These are phyloP conservation scores for Saturnispora mendoncae DNA, from an alignment of 805 yeast genomes.

Conservation along the genomic window DNA sequence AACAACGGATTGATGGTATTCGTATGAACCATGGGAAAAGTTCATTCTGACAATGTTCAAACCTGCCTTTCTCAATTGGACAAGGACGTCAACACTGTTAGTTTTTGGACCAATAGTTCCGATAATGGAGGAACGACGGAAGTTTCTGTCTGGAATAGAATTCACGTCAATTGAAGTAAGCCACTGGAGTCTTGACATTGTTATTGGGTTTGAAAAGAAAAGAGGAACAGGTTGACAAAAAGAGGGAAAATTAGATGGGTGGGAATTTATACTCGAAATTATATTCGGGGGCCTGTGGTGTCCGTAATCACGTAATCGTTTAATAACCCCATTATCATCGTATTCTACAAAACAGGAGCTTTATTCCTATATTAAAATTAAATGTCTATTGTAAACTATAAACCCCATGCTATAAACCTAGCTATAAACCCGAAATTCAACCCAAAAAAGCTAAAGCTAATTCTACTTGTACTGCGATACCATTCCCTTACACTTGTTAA, in stretches of 20 bases:
- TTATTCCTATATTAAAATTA: too few species aligned
- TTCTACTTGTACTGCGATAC: slow-evolving; percentile 18
- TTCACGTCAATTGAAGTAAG: slow-evolving; percentile 66
- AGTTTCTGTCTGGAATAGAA: slow-evolving; percentile 65
- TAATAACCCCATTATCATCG: too few species aligned
- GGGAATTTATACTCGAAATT: too few species aligned
- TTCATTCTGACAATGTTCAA: slow-evolving; percentile 97
- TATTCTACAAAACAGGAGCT: too few species aligned
- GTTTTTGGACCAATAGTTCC: slow-evolving; percentile 99
- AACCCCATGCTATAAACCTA: too few species aligned
- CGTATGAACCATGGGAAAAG: slow-evolving; percentile 97
- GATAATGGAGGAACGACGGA: slow-evolving; percentile 92
- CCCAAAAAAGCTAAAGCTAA: background rate
- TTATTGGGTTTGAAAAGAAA: background rate
- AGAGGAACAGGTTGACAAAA: too few species aligned
- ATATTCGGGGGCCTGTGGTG: too few species aligned
- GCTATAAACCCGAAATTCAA: background rate
- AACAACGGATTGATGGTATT: slow-evolving; percentile 93
- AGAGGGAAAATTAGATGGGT: too few species aligned
- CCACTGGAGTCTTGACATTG: slow-evolving; percentile 62
- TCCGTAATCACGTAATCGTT: too few species aligned
- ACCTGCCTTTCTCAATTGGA: slow-evolving; percentile 91
- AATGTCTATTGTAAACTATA: too few species aligned
- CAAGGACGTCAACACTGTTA: slow-evolving; percentile 77
- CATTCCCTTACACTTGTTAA: slow-evolving; percentile 36